A percentile compares a stretch with the other conserved stretches of the same genome.
phyloP scores from a whole-genome alignment of 2,329 filamentous ascomycete species.

The Clonostachys rhizophaga region DNA sequence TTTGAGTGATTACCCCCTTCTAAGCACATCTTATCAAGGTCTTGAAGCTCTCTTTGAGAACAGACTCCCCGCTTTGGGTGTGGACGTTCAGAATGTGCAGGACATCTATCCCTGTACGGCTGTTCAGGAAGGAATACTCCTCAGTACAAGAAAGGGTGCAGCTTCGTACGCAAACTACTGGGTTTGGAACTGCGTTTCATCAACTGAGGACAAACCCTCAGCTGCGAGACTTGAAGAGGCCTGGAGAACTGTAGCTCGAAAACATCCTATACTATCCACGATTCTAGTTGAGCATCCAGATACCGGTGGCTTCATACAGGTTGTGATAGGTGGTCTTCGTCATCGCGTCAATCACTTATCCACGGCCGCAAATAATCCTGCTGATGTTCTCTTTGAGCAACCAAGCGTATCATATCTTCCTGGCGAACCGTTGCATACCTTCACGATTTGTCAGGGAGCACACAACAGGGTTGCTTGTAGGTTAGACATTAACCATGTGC shows the following conservation, averaged over 20 bases:
- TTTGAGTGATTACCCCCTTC: conserved; percentile 33
- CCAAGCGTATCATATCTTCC: conserved; percentile 2
- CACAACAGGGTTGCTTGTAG: conserved; percentile 9
- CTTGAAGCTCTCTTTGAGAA: conserved; percentile 29
- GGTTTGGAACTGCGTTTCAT: conserved; percentile 3
- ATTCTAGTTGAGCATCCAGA: conserved; percentile 17
- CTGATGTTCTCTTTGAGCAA: conserved; percentile 6
- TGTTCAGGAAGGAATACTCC: conserved; percentile 25
- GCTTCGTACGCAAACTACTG: conserved; percentile 17
- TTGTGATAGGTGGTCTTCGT: conserved; percentile 9
- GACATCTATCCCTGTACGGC: conserved; percentile 31
- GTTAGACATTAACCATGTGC: conserved; percentile 27
- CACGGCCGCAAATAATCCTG: conserved; percentile 12
- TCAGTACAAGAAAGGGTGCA: conserved; percentile 27
- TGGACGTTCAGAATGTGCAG: conserved; percentile 16
- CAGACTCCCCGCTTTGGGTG: conserved; percentile 25
- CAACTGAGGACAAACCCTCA: conserved; percentile 5
- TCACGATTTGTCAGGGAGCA: conserved; percentile 13
- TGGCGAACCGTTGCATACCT: conserved; percentile 9
- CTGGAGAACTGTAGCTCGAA: not conserved
- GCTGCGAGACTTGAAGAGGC: not conserved
- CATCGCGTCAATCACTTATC: conserved; percentile 8
- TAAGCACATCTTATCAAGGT: conserved; percentile 33
- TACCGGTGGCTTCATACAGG: conserved; percentile 19
- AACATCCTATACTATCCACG: conserved; percentile 3